These are phyloP conservation scores for Penicillium psychrosexuale DNA, from an alignment of 2,329 filamentous ascomycete species.

Conservation along the genomic window DNA sequence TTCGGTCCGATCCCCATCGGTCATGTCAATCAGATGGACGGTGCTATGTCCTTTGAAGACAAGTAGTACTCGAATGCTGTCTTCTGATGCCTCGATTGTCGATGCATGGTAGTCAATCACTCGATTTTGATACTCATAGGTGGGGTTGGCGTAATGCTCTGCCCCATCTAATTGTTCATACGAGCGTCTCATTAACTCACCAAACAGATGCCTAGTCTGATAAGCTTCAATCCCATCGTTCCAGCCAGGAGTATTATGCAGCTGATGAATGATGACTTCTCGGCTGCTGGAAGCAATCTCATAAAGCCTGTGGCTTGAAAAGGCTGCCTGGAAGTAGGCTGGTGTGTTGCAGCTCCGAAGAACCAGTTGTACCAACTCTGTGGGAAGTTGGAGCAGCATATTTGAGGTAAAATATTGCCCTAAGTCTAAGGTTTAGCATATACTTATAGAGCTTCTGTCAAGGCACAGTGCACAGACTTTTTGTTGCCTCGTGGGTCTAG, in stretches of 20 bases:
- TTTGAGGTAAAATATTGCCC: neutral
- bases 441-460: neutral
- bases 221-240: conserved; percentile 18
- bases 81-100: conserved; percentile 21
- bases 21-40: conserved; percentile 28
- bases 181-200: conserved; percentile 31
- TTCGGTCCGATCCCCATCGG: conserved; percentile 16
- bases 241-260: conserved; percentile 35
- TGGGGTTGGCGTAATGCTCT: conserved; percentile 32
- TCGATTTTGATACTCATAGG: conserved; percentile 26
- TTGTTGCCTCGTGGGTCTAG: neutral
- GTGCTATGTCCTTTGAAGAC: conserved; percentile 29
- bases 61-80: conserved; percentile 24
- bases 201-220: conserved; percentile 30
- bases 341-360: conserved; percentile 34
- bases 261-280: conserved; percentile 37
- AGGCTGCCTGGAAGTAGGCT: conserved; percentile 39
- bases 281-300: conserved; percentile 35
- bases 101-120: conserved; percentile 37
- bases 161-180: conserved; percentile 36
- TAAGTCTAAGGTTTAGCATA: neutral
- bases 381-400: conserved; percentile 28
- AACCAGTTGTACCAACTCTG: conserved; percentile 41
- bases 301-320: conserved; percentile 37
- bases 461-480: neutral